Evolutionary conservation across 1,284 basidiomycete species (phyloP).

Genomic region (Naganishia sp.): DNA sequence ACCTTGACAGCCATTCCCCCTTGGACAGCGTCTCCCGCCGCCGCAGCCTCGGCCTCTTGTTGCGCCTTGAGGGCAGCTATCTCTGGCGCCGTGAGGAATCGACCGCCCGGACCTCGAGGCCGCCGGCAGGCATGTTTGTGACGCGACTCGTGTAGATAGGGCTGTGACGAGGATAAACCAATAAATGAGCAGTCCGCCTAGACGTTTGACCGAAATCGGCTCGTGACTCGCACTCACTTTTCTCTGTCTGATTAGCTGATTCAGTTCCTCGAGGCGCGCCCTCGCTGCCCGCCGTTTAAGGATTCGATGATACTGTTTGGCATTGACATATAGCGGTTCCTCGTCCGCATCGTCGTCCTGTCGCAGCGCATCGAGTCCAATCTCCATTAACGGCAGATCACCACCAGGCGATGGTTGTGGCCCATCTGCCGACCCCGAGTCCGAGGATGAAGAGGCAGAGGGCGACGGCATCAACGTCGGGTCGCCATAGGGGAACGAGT

Average conservation of each 20-base stretch:
- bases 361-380: slow-evolving; percentile 4
- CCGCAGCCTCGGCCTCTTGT: slow-evolving; percentile 26
- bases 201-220: too few species aligned
- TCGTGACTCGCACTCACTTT: slow-evolving; percentile 64
- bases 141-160: slow-evolving; percentile 93
- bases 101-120: slow-evolving; percentile 91
- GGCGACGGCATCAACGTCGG: slow-evolving; percentile 5
- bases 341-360: slow-evolving; percentile 62
- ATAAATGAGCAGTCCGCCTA: background rate
- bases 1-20: background rate
- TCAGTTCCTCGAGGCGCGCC: slow-evolving; percentile 85
- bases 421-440: slow-evolving; percentile 6
- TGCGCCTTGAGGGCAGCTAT: slow-evolving; percentile 59
- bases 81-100: slow-evolving; percentile 93
- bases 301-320: slow-evolving; percentile 96
- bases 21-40: background rate
- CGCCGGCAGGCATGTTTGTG: slow-evolving; percentile 98
- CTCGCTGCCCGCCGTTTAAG: slow-evolving; percentile 85
- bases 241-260: slow-evolving; percentile 82
- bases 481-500: slow-evolving; percentile 2
- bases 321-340: slow-evolving; percentile 94
- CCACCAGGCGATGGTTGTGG: background rate
- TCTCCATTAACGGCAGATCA: background rate
- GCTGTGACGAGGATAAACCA: slow-evolving; percentile 58
- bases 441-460: slow-evolving; percentile 1